Conservation (phyloP, 768 basidiomycete species). For the Tremella yokohamensis region DNA sequence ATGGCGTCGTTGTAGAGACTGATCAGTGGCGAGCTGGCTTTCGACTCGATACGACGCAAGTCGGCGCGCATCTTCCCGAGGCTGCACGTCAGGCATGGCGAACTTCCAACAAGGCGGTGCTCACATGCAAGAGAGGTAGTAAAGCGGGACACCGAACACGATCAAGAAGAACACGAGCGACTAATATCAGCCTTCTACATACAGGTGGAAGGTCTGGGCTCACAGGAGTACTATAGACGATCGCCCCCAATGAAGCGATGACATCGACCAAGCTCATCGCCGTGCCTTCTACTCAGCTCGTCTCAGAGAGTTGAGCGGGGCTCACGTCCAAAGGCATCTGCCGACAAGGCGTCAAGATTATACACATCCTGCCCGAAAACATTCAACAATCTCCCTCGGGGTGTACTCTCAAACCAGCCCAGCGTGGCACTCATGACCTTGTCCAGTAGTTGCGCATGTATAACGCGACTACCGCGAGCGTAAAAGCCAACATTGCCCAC, state of each 20-base stretch:
- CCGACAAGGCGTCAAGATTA: slow-evolving; percentile 28
- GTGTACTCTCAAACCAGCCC: slow-evolving; percentile 41
- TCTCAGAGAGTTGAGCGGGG: not conserved
- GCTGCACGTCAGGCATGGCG: slow-evolving; percentile 11
- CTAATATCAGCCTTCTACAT: slow-evolving; percentile 3
- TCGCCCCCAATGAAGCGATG: slow-evolving; percentile 1
- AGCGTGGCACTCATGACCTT: slow-evolving; percentile 32
- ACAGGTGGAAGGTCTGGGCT: not conserved
- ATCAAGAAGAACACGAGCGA: not conserved
- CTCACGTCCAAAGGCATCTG: slow-evolving; percentile 41
- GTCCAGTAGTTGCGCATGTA: slow-evolving; percentile 29
- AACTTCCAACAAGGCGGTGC: not conserved
- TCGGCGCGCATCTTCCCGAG: slow-evolving; percentile 38
- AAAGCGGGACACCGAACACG: slow-evolving; percentile 5
- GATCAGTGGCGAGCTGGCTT: slow-evolving; percentile 32
- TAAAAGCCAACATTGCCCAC: slow-evolving; percentile 38
- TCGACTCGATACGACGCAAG: slow-evolving; percentile 29
- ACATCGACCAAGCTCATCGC: slow-evolving; percentile 2
- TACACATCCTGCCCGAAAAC: slow-evolving; percentile 44
- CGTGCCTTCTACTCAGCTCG: not conserved
- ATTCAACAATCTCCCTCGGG: slow-evolving; percentile 41
- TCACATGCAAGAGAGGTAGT: slow-evolving; percentile 4
- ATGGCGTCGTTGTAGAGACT: slow-evolving; percentile 43
- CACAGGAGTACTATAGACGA: slow-evolving; percentile 1
- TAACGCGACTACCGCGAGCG: slow-evolving; percentile 22